A percentile compares a stretch with the other conserved stretches of the same genome.
Evolutionary conservation across 2,329 filamentous ascomycete species (phyloP).

Genomic region (Aspergillus pseudotamarii): DNA sequence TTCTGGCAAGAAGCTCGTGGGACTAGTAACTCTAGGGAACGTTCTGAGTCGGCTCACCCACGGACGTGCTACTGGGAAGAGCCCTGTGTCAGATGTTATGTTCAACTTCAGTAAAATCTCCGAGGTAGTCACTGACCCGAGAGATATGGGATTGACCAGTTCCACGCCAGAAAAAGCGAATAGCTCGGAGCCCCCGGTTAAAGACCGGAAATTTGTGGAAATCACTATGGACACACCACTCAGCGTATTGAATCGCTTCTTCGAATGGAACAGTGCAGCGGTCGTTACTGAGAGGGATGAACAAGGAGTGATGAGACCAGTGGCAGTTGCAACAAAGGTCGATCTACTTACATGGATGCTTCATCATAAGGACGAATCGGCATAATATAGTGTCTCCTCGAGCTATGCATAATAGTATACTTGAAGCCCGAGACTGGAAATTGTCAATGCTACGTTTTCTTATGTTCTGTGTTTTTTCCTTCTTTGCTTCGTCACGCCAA

Average conservation of each 20-base stretch:
- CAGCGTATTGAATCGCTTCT: constrained; percentile 82
- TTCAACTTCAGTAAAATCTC: constrained; percentile 89
- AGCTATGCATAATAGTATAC: not conserved
- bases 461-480: constrained; percentile 13
- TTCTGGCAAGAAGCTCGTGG: constrained; percentile 74
- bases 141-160: constrained; percentile 56
- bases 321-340: constrained; percentile 94
- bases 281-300: constrained; percentile 80
- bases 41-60: constrained; percentile 86
- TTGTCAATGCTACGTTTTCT: not conserved
- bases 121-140: constrained; percentile 88
- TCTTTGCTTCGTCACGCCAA: constrained; percentile 1
- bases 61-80: constrained; percentile 74
- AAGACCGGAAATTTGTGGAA: constrained; percentile 78
- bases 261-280: constrained; percentile 97
- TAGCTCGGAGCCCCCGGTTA: constrained; percentile 45
- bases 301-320: constrained; percentile 68
- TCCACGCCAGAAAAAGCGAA: constrained; percentile 16
- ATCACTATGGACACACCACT: constrained; percentile 91
- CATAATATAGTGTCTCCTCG: not conserved
- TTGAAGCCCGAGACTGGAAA: not conserved
- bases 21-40: constrained; percentile 92
- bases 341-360: constrained; percentile 93
- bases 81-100: constrained; percentile 85
- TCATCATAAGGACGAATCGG: constrained; percentile 53